A percentile compares a stretch with the other conserved stretches of the same genome.
phyloP scores from a whole-genome alignment of 495 filamentous ascomycete species.

The Bombardia bombarda region DNA sequence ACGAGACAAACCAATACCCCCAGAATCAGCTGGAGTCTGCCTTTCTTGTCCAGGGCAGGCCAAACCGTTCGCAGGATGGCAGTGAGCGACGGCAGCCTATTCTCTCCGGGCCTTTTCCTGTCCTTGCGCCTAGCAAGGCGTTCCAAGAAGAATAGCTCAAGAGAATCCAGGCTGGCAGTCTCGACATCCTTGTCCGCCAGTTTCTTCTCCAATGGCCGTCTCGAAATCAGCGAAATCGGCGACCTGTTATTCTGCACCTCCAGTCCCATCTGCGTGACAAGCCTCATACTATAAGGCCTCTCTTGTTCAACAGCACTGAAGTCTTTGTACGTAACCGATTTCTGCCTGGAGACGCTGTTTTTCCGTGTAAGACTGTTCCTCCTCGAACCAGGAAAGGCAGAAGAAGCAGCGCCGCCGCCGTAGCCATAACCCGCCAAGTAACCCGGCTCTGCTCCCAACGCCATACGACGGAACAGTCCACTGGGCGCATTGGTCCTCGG shows the following conservation, averaged over 20 bases:
- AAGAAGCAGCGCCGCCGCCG: too few species aligned
- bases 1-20: constrained; percentile 55
- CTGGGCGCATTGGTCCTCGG: constrained; percentile 4
- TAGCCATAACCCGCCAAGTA: too few species aligned
- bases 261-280: constrained; percentile 10
- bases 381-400: too few species aligned
- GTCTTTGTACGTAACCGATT: too few species aligned
- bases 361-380: too few species aligned
- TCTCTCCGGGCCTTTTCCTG: background rate
- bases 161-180: constrained; percentile 16
- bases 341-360: too few species aligned
- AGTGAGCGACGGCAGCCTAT: constrained; percentile 31
- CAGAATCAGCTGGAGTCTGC: constrained; percentile 48
- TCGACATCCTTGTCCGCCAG: too few species aligned
- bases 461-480: constrained; percentile 12
- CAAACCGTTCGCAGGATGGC: constrained; percentile 67
- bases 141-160: constrained; percentile 22
- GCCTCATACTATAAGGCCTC: constrained; percentile 8
- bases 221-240: too few species aligned
- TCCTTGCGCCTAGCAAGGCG: constrained; percentile 14
- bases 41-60: constrained; percentile 48
- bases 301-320: background rate
- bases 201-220: too few species aligned
- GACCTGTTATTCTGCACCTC: constrained; percentile 16
- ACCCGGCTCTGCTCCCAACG: constrained; percentile 1